Base-by-base conservation (phyloP, 192 early-diverging fungal genomes). In the Funneliformis geosporum region DNA sequence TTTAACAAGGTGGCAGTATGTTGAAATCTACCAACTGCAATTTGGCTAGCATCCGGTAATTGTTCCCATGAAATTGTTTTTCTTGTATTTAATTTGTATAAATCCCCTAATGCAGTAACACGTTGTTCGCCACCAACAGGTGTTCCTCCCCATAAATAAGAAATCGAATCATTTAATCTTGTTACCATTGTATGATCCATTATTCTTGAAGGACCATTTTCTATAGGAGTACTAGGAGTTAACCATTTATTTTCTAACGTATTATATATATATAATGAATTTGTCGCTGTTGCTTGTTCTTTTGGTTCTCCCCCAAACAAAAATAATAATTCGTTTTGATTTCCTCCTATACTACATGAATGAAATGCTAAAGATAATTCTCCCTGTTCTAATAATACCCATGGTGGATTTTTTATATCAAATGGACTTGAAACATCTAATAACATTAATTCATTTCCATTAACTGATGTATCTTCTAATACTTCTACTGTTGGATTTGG, bases 101-200 rank as follows among this genome's bases (percentile, higher is more conserved):
- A 39, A 11, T 69, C 40, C 16, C 40, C 40, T 3, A 69, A 43
- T n/a, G 28, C 28, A 21, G 4, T 66, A 33, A 2, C 9, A 14
- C 25, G 23, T 33, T 33, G 14, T 1, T 10, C 8, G 1, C 0
- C 33, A 16, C 10, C 33, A 28, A 16, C 9, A 11, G 64, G 64
- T 16, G 43, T 64, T 68, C 81, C 81, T 18, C 81, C 81, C 70
- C 79, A 82, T n/a, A 82, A 28, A 72, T 72, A 82, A 27, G 50
- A 25, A 28, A 64, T 79, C n/a, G 76, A 67, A 21, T 66, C 66
- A 33, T 71, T 71, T n/a, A 40, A 50, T 46, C 50, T 47, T 1
- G 76, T 73, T n/a, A 59, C 33, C 46, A 69, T 47, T 2, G 68
- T 73, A 55, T 82, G 81, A 9, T 82, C 76, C 46, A 55, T 72